phyloP scores from a whole-genome alignment of 805 yeast species.

The Yamadazyma philogaea region DNA sequence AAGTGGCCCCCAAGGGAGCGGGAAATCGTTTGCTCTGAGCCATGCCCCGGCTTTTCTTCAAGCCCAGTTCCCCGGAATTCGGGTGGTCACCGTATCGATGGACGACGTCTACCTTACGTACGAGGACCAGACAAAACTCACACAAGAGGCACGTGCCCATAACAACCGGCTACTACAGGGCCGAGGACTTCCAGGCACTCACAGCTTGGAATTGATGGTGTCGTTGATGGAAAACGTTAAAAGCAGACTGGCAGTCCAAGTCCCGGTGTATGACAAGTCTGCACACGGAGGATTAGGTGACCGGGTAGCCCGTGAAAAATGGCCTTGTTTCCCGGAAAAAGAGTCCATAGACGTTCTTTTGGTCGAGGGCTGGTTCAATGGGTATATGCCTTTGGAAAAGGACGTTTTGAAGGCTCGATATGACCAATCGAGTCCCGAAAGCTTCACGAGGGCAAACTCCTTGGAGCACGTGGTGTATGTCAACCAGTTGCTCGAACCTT shows the following conservation, averaged over 20 bases:
- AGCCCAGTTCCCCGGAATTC: conserved; percentile 31
- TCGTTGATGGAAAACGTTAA: conserved; percentile 35
- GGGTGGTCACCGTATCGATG: conserved; percentile 56
- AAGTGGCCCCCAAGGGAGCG: conserved; percentile 79
- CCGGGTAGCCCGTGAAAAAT: conserved; percentile 41
- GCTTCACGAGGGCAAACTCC: conserved; percentile 16
- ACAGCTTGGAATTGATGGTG: conserved; percentile 56
- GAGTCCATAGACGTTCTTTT: conserved; percentile 60
- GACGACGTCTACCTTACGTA: conserved; percentile 84
- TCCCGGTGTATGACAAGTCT: conserved; percentile 80
- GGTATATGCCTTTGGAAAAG: conserved; percentile 46
- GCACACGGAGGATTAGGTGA: conserved; percentile 75
- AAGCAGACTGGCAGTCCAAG: conserved; percentile 16
- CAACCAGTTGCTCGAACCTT: conserved; percentile 51
- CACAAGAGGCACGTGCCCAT: conserved; percentile 22
- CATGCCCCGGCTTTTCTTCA: conserved; percentile 1
- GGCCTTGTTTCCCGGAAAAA: conserved; percentile 26
- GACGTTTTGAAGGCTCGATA: conserved; percentile 16
- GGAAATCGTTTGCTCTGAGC: conserved; percentile 59
- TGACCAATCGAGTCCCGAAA: neutral
- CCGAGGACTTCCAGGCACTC: conserved; percentile 93
- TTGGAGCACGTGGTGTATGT: conserved; percentile 36
- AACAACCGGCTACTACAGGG: conserved; percentile 63
- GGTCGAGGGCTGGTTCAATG: conserved; percentile 94
- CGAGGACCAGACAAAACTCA: conserved; percentile 52